Percentiles rank a stretch among this genome's conserved stretches.
Conservation (phyloP, 352 stramenopile genomes). For the Globisporangium camurandrum region DNA sequence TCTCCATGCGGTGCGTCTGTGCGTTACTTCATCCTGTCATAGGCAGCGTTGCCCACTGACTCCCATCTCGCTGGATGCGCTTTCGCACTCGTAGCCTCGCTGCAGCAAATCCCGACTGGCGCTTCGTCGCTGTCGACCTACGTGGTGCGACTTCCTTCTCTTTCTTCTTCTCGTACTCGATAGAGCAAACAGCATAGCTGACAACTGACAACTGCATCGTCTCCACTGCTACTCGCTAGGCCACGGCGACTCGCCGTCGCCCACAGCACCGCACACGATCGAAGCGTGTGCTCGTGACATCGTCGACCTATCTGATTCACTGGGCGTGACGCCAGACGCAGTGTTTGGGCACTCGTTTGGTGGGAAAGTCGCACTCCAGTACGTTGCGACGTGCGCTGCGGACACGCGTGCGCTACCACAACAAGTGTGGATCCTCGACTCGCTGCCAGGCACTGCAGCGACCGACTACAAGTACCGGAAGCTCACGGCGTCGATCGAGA, state of each 20-base stretch:
- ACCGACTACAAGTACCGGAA: constrained; percentile 60
- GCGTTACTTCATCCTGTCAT: not conserved
- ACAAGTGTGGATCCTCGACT: constrained; percentile 70
- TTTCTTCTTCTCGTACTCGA: too few relatives aligned
- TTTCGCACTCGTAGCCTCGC: constrained; percentile 27
- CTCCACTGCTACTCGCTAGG: constrained; percentile 18
- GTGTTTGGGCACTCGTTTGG: constrained; percentile 75
- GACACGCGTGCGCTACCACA: constrained; percentile 29
- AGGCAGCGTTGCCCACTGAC: not conserved
- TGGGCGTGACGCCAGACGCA: constrained; percentile 49
- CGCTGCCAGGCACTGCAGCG: constrained; percentile 46
- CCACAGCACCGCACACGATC: constrained; percentile 49
- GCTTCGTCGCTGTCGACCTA: constrained; percentile 58
- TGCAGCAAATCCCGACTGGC: constrained; percentile 55
- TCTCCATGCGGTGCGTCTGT: constrained; percentile 50
- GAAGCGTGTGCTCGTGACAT: constrained; percentile 61
- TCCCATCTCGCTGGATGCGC: not conserved
- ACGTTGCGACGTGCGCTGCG: constrained; percentile 44
- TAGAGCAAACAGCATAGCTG: too few relatives aligned
- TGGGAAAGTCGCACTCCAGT: constrained; percentile 69
- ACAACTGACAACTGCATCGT: not conserved
- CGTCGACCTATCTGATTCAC: constrained; percentile 34
- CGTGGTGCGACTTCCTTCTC: constrained; percentile 50
- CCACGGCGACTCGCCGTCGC: constrained; percentile 69
- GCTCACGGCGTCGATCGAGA: constrained; percentile 64